Percentiles rank a stretch among this genome's conserved stretches.
Conservation (phyloP, 352 stramenopile species). For the Elongisporangium prolatum region DNA sequence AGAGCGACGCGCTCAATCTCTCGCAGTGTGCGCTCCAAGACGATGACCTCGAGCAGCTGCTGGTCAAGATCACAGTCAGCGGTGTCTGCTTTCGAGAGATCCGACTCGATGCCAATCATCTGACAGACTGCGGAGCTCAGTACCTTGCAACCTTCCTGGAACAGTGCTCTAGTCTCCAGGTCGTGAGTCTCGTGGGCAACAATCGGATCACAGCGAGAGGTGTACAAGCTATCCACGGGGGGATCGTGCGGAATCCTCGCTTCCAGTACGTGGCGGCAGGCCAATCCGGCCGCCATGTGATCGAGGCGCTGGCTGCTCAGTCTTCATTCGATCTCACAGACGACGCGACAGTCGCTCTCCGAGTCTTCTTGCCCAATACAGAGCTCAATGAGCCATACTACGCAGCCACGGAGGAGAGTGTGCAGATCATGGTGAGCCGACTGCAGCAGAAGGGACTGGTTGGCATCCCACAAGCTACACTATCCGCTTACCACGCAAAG, state of each 20-base stretch:
- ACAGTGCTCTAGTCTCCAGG: slow-evolving; percentile 15
- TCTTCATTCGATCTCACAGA: slow-evolving; percentile 14
- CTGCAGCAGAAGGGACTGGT: background rate
- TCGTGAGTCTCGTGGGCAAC: slow-evolving; percentile 30
- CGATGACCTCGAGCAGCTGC: slow-evolving; percentile 28
- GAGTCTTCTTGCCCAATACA: slow-evolving; percentile 9
- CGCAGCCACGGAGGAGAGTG: slow-evolving; percentile 7
- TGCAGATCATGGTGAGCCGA: slow-evolving; percentile 9
- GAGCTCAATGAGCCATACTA: background rate
- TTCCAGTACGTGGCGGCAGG: slow-evolving; percentile 22
- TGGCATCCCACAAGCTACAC: background rate
- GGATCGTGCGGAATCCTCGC: slow-evolving; percentile 21
- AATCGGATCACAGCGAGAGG: slow-evolving; percentile 25
- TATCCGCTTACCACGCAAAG: background rate
- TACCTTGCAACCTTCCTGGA: slow-evolving; percentile 38
- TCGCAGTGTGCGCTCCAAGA: slow-evolving; percentile 28
- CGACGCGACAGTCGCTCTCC: slow-evolving; percentile 7
- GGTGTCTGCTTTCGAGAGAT: slow-evolving; percentile 26
- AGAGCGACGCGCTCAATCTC: slow-evolving; percentile 18
- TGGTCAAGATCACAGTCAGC: slow-evolving; percentile 39
- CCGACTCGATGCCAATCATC: slow-evolving; percentile 25
- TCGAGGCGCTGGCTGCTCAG: slow-evolving; percentile 13
- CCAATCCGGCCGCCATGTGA: slow-evolving; percentile 6
- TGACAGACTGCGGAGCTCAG: slow-evolving; percentile 35
- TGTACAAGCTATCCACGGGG: slow-evolving; percentile 21